These are phyloP conservation scores for Reticulascus tulasneorum DNA, from an alignment of 2,329 filamentous ascomycete genomes.

Conservation along the genomic window DNA sequence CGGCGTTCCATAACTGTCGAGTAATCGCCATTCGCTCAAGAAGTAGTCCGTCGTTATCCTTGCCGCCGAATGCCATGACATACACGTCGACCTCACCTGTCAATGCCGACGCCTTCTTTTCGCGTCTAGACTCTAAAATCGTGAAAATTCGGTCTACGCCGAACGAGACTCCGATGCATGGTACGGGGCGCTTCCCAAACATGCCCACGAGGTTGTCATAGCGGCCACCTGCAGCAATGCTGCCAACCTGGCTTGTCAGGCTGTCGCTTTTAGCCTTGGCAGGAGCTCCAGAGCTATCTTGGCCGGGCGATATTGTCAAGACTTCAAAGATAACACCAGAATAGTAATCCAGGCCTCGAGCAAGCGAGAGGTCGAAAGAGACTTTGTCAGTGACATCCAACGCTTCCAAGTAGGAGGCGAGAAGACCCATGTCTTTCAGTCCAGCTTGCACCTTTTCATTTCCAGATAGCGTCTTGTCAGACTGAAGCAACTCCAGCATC, in stretches of 20 bases:
- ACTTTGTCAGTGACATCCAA: conserved; percentile 69
- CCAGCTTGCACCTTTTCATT: conserved; percentile 76
- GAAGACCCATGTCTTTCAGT: conserved; percentile 71
- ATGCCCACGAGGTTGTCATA: conserved; percentile 69
- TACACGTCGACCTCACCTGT: conserved; percentile 76
- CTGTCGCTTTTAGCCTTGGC: too few relatives aligned
- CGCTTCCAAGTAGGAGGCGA: conserved; percentile 77
- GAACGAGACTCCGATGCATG: conserved; percentile 77
- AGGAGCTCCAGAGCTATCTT: too few relatives aligned
- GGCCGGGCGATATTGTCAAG: too few relatives aligned
- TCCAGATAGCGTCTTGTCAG: conserved; percentile 61
- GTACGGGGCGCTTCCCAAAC: conserved; percentile 84
- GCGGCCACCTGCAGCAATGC: conserved; percentile 68
- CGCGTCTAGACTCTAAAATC: conserved; percentile 61
- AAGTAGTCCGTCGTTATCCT: conserved; percentile 73
- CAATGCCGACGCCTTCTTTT: conserved; percentile 46
- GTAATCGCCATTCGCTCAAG: conserved; percentile 80
- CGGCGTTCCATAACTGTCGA: conserved; percentile 74
- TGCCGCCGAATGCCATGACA: conserved; percentile 91
- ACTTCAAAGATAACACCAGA: conserved; percentile 87
- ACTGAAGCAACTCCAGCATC: conserved; percentile 64
- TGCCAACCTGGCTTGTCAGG: conserved; percentile 78
- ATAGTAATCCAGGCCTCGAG: conserved; percentile 78
- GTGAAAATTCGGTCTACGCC: conserved; percentile 87
- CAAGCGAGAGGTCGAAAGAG: conserved; percentile 84